Conservation (phyloP, 1,284 basidiomycete genomes). For the Mycosarcoma maydis region DNA sequence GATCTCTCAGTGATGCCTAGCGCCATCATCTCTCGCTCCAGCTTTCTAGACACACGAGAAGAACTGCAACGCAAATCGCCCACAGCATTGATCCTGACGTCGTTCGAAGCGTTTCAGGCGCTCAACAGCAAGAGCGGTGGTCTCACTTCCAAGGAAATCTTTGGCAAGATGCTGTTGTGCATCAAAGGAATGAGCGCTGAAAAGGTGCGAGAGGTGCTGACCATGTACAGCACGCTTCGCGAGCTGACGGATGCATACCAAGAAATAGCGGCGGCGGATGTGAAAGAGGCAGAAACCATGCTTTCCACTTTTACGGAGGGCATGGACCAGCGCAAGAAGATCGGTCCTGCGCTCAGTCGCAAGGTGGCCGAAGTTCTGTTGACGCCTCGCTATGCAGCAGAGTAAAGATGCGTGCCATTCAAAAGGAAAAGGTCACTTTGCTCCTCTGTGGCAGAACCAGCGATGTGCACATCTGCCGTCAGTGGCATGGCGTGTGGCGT, state of each 20-base stretch:
- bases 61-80: slow-evolving; percentile 67
- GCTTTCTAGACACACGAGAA: slow-evolving; percentile 66
- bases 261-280: slow-evolving; percentile 27
- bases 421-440: background rate
- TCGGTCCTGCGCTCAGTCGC: slow-evolving; percentile 42
- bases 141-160: slow-evolving; percentile 69
- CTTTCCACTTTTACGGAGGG: slow-evolving; percentile 25
- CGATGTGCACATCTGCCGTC: too few species aligned
- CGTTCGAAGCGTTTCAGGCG: slow-evolving; percentile 69
- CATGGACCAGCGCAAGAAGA: slow-evolving; percentile 46
- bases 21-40: slow-evolving; percentile 63
- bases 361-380: slow-evolving; percentile 41
- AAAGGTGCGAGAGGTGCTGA: slow-evolving; percentile 69
- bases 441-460: too few species aligned
- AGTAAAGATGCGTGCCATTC: slow-evolving; percentile 2
- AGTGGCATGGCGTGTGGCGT: too few species aligned
- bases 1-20: slow-evolving; percentile 70
- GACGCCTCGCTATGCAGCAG: slow-evolving; percentile 18
- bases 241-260: slow-evolving; percentile 68
- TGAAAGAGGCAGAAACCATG: slow-evolving; percentile 15
- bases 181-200: slow-evolving; percentile 71
- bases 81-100: slow-evolving; percentile 67
- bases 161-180: slow-evolving; percentile 71
- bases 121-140: slow-evolving; percentile 71
- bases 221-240: slow-evolving; percentile 70